These are phyloP conservation scores for Cytospora chrysosperma DNA, from an alignment of 2,329 filamentous ascomycete species.

Conservation along the genomic window DNA sequence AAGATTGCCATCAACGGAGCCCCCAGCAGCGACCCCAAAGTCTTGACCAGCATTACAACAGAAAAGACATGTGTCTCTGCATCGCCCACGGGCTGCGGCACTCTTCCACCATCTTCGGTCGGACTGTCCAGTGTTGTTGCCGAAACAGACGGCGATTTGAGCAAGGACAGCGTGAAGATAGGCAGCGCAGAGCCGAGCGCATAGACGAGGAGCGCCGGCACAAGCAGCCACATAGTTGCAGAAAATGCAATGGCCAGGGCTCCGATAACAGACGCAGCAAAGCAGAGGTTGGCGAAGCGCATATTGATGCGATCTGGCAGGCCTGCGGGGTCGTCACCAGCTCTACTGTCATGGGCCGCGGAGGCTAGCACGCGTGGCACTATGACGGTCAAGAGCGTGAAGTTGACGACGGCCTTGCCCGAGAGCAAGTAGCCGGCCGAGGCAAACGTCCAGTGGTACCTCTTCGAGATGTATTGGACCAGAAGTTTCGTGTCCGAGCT, in stretches of 20 bases:
- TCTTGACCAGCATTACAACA: conserved; percentile 52
- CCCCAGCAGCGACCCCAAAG: conserved; percentile 46
- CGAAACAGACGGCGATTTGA: conserved; percentile 44
- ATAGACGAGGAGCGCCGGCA: conserved; percentile 46
- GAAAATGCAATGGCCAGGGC: conserved; percentile 44
- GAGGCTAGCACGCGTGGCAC: conserved; percentile 39
- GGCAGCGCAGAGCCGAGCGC: conserved; percentile 49
- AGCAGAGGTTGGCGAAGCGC: conserved; percentile 37
- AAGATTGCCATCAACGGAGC: conserved; percentile 47
- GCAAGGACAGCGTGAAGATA: conserved; percentile 48
- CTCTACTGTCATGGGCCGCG: conserved; percentile 1
- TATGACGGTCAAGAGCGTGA: conserved; percentile 42
- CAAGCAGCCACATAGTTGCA: conserved; percentile 38
- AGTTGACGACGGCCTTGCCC: conserved; percentile 48
- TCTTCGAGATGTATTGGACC: conserved; percentile 50
- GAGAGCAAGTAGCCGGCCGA: conserved; percentile 49
- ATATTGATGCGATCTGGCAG: conserved; percentile 34
- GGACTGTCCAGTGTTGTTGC: conserved; percentile 16
- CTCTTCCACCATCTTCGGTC: conserved; percentile 15
- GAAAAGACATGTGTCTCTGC: conserved; percentile 46
- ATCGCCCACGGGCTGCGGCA: conserved; percentile 24
- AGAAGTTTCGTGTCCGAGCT: conserved; percentile 52
- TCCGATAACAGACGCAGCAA: conserved; percentile 40
- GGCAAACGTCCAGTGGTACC: conserved; percentile 47
- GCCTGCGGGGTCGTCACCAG: conserved; percentile 26